Percentiles rank a stretch among this genome's conserved stretches.
phyloP scores from a whole-genome alignment of 192 early-diverging fungal species.

The Backusella parvicylindrica region DNA sequence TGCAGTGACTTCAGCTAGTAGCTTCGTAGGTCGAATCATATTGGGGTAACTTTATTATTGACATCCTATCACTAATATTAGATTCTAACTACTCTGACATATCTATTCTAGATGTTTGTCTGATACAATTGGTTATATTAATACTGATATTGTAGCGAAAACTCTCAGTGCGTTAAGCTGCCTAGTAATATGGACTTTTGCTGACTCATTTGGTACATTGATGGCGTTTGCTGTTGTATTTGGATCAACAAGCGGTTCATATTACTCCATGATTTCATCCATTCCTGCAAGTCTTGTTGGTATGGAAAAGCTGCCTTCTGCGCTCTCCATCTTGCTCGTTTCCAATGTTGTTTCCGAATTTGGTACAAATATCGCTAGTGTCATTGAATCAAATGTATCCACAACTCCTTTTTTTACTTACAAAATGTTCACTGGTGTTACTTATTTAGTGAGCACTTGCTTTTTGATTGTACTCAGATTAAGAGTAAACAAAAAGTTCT shows the following conservation, averaged over 20 bases:
- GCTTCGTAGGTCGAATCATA: slow-evolving; percentile 25
- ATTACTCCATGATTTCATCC: slow-evolving; percentile 26
- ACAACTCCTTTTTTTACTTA: slow-evolving; percentile 29
- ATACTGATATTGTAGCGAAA: slow-evolving; percentile 22
- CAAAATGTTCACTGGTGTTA: slow-evolving; percentile 37
- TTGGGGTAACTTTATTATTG: not conserved
- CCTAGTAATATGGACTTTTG: slow-evolving; percentile 30
- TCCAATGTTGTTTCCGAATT: slow-evolving; percentile 25
- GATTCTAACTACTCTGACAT: not conserved
- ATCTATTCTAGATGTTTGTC: not conserved
- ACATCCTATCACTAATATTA: not conserved
- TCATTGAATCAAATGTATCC: slow-evolving; percentile 22
- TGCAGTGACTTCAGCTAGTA: slow-evolving; percentile 14
- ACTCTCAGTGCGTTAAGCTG: slow-evolving; percentile 6
- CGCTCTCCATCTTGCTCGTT: slow-evolving; percentile 16
- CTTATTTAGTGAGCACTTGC: not conserved
- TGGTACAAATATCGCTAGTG: slow-evolving; percentile 27
- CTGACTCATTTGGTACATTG: slow-evolving; percentile 14
- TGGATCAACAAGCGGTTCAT: slow-evolving; percentile 27
- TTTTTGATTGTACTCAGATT: slow-evolving; percentile 13
- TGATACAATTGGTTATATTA: slow-evolving; percentile 24
- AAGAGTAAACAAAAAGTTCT: not conserved
- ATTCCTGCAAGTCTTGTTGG: slow-evolving; percentile 19
- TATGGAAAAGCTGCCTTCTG: slow-evolving; percentile 16
- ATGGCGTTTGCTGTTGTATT: slow-evolving; percentile 27